phyloP scores from a whole-genome alignment of 148 eudicot genomes.

The Nepenthes mirabilis region DNA sequence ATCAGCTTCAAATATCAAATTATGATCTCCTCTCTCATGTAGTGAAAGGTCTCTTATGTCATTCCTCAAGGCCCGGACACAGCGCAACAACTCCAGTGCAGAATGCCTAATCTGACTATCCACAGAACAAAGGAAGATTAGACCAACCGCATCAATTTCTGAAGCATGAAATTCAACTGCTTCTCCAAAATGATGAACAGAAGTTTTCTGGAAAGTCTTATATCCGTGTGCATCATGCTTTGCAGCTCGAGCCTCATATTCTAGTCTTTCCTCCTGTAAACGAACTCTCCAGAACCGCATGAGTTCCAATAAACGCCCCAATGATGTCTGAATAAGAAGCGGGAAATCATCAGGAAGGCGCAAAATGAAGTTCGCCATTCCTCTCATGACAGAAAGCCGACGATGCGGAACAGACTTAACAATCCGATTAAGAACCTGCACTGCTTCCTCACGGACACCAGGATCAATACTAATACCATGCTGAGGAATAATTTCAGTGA shows the following conservation, averaged over 20 bases:
- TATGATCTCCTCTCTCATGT: constrained; percentile 49
- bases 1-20: constrained; percentile 63
- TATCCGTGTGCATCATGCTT: constrained; percentile 43
- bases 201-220: constrained; percentile 62
- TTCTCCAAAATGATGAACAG: constrained; percentile 77
- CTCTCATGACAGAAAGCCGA: constrained; percentile 97
- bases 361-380: constrained; percentile 88
- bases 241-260: constrained; percentile 46
- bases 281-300: constrained; percentile 97
- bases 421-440: constrained; percentile 90
- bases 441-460: constrained; percentile 99
- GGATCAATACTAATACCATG: constrained; percentile 99
- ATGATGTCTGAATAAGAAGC: constrained; percentile 93
- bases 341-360: constrained; percentile 98
- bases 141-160: constrained; percentile 97
- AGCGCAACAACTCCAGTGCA: constrained; percentile 87
- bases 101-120: constrained; percentile 98
- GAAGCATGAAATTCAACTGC: constrained; percentile 87
- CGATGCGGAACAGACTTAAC: constrained; percentile 93
- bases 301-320: constrained; percentile 82
- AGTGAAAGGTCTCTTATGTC: constrained; percentile 68
- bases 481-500: constrained; percentile 95
- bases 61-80: constrained; percentile 91
- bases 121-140: constrained; percentile 87
- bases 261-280: constrained; percentile 63